phyloP scores from a whole-genome alignment of 192 early-diverging fungal genomes.

The Podila epicladia region DNA sequence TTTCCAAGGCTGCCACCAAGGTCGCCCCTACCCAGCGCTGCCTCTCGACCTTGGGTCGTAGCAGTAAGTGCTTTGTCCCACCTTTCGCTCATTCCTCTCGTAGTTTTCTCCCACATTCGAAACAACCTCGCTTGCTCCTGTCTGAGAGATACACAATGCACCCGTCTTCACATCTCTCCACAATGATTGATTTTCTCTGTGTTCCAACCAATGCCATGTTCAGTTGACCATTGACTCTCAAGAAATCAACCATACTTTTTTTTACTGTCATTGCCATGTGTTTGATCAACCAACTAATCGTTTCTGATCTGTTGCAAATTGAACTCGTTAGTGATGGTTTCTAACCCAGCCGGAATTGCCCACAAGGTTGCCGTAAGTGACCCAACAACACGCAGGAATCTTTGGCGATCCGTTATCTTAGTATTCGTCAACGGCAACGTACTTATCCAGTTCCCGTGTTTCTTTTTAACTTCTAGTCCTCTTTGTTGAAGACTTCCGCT shows the following conservation, averaged over 20 bases:
- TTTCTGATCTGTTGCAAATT: not conserved
- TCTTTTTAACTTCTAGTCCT: constrained; percentile 16
- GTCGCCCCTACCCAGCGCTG: constrained; percentile 46
- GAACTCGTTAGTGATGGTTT: constrained; percentile 39
- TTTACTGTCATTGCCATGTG: not conserved
- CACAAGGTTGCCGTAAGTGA: constrained; percentile 50
- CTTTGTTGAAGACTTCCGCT: constrained; percentile 25
- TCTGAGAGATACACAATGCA: too few relatives aligned
- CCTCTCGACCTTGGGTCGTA: constrained; percentile 52
- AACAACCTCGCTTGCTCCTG: too few relatives aligned
- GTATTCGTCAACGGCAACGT: too few relatives aligned
- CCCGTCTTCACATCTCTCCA: not conserved
- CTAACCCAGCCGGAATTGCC: constrained; percentile 42
- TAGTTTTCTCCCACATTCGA: too few relatives aligned
- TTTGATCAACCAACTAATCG: not conserved
- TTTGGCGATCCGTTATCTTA: not conserved
- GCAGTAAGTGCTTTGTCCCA: constrained; percentile 36
- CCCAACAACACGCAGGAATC: too few relatives aligned
- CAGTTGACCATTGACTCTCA: too few relatives aligned
- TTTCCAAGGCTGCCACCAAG: constrained; percentile 41
- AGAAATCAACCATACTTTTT: not conserved
- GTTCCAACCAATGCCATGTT: not conserved
- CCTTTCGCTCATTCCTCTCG: not conserved
- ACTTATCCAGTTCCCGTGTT: not conserved
- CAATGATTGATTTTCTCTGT: not conserved